Base-by-base conservation (phyloP, 75 land plant genomes). In the Adiantum capillusveneris region DNA sequence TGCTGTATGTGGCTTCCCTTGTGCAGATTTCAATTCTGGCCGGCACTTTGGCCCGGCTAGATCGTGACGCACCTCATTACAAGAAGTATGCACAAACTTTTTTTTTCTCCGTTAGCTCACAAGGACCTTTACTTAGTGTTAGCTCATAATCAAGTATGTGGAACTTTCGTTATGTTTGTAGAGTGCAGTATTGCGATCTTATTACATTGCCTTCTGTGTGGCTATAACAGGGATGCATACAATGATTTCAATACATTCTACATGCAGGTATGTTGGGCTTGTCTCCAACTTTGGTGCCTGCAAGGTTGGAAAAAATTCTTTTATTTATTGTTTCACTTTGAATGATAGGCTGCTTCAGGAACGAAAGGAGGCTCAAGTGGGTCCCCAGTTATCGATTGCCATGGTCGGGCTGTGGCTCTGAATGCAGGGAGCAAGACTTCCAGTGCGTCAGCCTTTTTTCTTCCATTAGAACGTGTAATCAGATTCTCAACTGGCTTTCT, bases 291-390 rank as follows among this genome's bases (percentile, higher is more conserved):
- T n/a, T n/a, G n/a, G n/a, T n/a, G n/a, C n/a, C n/a, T n/a, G n/a
- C n/a, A n/a, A n/a, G n/a, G 17, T 11, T 11, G 24, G 53, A 24
- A 51, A 24, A 9, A 9, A 6, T 11, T 18, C 14, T 9, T 51
- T 51, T 9, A 51, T 51, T 51, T 18, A 51, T 24, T 9, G 9
- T 7, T 13, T 55, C 14, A 36, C 20, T 60, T 34, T 9, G 3
- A 3, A 9, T 34, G 65, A 22, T 75, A 92, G 90, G 97, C 97
- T 45, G 97, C 97, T 57, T 92, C 97, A 64, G 97, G 97, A 21
- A 92, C 97, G 5, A 92, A 92, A 67, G 97, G 97, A 44, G 97
- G 97, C 22, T 92, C 97, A 11, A 92, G 97, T 73, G 97, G 97
- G 11, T 92, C 97, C n/a, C 97, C 97, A 53, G 97, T 92, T 13